These are phyloP conservation scores for Globisporangium uncinulatum DNA, from an alignment of 352 stramenopile genomes.

Conservation along the genomic window DNA sequence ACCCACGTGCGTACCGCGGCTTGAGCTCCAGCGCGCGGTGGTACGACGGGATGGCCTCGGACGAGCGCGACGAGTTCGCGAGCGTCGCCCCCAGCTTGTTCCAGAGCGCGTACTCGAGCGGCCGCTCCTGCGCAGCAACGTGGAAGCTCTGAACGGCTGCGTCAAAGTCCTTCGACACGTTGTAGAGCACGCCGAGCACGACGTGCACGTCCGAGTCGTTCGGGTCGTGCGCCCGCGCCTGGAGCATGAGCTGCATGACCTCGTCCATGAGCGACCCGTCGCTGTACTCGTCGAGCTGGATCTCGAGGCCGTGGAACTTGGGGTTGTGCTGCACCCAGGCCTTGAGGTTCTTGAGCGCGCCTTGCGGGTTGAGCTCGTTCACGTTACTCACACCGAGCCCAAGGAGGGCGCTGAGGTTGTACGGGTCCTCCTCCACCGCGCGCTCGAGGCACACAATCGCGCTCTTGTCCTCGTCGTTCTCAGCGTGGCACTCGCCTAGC, in stretches of 20 bases:
- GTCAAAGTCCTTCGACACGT: slow-evolving; percentile 96
- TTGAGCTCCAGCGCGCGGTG: slow-evolving; percentile 93
- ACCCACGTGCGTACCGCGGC: slow-evolving; percentile 95
- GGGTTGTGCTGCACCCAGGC: slow-evolving; percentile 96
- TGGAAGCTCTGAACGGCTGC: slow-evolving; percentile 89
- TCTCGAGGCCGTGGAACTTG: slow-evolving; percentile 93
- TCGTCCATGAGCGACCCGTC: slow-evolving; percentile 90
- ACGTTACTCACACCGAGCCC: slow-evolving; percentile 94
- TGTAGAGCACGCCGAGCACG: slow-evolving; percentile 96
- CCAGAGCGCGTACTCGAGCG: slow-evolving; percentile 95
- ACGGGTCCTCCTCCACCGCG: slow-evolving; percentile 93
- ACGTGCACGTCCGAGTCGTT: slow-evolving; percentile 81
- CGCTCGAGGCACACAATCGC: slow-evolving; percentile 94
- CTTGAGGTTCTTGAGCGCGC: slow-evolving; percentile 91
- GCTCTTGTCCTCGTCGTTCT: slow-evolving; percentile 95
- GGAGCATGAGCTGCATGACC: slow-evolving; percentile 93
- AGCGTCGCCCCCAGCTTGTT: slow-evolving; percentile 98
- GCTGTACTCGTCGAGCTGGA: slow-evolving; percentile 83
- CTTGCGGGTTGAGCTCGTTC: slow-evolving; percentile 94
- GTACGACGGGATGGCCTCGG: slow-evolving; percentile 93
- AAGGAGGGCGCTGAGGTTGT: slow-evolving; percentile 91
- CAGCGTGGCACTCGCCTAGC: slow-evolving; percentile 92
- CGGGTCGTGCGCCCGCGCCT: slow-evolving; percentile 76
- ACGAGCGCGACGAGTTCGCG: slow-evolving; percentile 92
- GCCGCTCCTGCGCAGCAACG: slow-evolving; percentile 65